phyloP scores from a whole-genome alignment of 148 eudicot genomes.

The Oxyria digyna region DNA sequence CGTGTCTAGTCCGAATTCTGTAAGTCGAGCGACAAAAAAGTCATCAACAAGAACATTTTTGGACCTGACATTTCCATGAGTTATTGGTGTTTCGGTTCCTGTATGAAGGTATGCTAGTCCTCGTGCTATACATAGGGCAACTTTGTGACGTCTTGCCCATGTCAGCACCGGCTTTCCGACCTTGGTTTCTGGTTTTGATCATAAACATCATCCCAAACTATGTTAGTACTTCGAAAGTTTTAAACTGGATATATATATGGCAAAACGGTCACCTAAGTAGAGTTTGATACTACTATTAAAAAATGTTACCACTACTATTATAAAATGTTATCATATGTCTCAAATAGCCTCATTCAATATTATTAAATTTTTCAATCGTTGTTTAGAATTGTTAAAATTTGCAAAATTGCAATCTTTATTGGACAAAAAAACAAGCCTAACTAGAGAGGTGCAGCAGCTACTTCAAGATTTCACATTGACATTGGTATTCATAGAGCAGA shows the following conservation, averaged over 20 bases:
- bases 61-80: constrained; percentile 74
- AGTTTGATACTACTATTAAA: no score
- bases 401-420: no score
- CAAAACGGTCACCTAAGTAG: background rate
- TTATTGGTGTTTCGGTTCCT: constrained; percentile 67
- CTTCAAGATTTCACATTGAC: background rate
- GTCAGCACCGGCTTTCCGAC: constrained; percentile 68
- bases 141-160: constrained; percentile 89
- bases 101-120: constrained; percentile 81
- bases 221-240: background rate
- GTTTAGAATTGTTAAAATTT: no score
- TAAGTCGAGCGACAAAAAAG: constrained; percentile 74
- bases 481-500: background rate
- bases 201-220: background rate
- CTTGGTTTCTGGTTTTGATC: constrained; percentile 46
- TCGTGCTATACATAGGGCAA: constrained; percentile 77
- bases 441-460: no score
- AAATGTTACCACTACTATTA: no score
- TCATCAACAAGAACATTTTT: constrained; percentile 76
- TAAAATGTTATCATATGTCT: no score
- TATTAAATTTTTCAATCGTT: no score
- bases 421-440: no score
- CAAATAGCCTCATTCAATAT: no score
- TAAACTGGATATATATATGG: background rate
- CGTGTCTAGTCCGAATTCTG: constrained; percentile 72